Percentiles rank a stretch among this genome's conserved stretches.
Evolutionary conservation across 768 basidiomycete species (phyloP).

Genomic region (Trametes cingulata): DNA sequence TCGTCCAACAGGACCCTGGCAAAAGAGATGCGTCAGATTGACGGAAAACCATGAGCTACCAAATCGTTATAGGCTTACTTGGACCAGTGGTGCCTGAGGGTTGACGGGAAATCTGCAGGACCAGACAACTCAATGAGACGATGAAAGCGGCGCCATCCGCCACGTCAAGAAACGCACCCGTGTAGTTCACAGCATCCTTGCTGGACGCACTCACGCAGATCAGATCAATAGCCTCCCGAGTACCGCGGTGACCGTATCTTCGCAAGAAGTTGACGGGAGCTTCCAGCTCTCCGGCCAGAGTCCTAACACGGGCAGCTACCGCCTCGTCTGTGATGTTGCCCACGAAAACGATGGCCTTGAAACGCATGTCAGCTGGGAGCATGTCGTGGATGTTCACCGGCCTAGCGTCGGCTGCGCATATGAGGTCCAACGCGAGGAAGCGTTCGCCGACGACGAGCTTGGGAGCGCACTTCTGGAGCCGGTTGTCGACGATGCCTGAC

Average conservation of each 20-base stretch:
- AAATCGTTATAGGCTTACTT: conserved; percentile 40
- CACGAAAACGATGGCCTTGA: conserved; percentile 49
- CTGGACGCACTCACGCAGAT: conserved; percentile 15
- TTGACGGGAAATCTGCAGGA: conserved; percentile 42
- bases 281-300: conserved; percentile 23
- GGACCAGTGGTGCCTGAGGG: conserved; percentile 58
- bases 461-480: conserved; percentile 39
- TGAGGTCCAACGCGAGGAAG: conserved; percentile 46
- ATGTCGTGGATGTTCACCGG: conserved; percentile 53
- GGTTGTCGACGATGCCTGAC: conserved; percentile 37
- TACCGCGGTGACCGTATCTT: conserved; percentile 11
- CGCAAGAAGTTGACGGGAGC: conserved; percentile 23
- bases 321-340: conserved; percentile 37
- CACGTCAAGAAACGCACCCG: background rate
- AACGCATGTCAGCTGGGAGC: conserved; percentile 49
- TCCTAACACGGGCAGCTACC: conserved; percentile 20
- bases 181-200: conserved; percentile 15
- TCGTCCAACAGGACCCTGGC: conserved; percentile 64
- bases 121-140: too few relatives aligned
- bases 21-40: background rate
- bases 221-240: conserved; percentile 17
- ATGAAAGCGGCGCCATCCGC: background rate
- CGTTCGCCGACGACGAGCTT: conserved; percentile 51
- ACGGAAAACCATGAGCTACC: background rate
- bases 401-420: conserved; percentile 47